Evolutionary conservation across 2,329 filamentous ascomycete genomes (phyloP), one percentile per base, ranked within the genome.

Genomic region (Claviceps spartinae): DNA sequence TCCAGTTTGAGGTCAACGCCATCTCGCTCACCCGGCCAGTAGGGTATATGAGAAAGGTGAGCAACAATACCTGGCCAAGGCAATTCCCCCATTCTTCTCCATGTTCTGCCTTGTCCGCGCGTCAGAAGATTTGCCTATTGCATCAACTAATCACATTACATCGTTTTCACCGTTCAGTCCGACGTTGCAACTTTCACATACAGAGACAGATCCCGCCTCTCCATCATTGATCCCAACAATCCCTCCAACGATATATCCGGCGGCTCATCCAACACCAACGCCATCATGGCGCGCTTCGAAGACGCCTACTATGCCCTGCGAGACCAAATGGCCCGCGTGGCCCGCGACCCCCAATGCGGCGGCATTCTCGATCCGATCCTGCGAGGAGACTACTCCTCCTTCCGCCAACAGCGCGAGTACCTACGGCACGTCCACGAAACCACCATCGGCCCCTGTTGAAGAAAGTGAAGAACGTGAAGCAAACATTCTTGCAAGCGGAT

Each of bases 161-260:
- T 34, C 9, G 9, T 34, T 34, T 30, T 37, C 5, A 14, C 14
- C 18, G 0, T 44, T n/a, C 42, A 79, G 76, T 66, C 62, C 40
- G 62, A 72, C 26, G 73, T 76, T 16, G 64, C 56, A 34, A 63
- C 62, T 1, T 64, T 82, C 49, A 66, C 72, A 4, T 80, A 83
- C 61, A 79, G 77, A 59, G 82, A 83, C 60, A 67, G 66, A 14
- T 75, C 84, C 49, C 81, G 88, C 1, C 74, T 98, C 1, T 86
- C 85, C 8, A 95, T 98, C 60, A 85, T 95, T 54, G 93, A 98
- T 62, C 93, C 93, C 0, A 95, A 97, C 65, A 86, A 87, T 54
- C 65, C 79, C 0, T 71, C 76, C 26, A 97, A 97, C 64, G 93
- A 98, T 62, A 93, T 98, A 26, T 84, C 93, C 0, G 89, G 89